Percentiles rank a stretch among this genome's conserved stretches.
phyloP scores from a whole-genome alignment of 1,139 yeast genomes.

The Geotrichum histeridarum region DNA sequence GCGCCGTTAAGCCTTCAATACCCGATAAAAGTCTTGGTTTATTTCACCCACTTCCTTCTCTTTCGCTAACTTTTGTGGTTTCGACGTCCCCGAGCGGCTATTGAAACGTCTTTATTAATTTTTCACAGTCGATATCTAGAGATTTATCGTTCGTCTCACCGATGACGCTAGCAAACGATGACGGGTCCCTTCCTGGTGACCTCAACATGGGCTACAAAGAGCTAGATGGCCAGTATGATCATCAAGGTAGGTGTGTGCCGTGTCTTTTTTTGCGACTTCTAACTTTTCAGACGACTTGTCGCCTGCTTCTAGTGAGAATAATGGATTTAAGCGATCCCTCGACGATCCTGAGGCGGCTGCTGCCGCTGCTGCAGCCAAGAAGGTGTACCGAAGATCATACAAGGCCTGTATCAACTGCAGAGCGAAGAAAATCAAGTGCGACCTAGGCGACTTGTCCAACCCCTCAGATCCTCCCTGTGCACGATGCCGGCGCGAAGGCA shows the following conservation, averaged over 20 bases:
- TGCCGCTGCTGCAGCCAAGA: slow-evolving; percentile 11
- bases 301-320: neutral
- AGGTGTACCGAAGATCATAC: slow-evolving; percentile 55
- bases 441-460: slow-evolving; percentile 65
- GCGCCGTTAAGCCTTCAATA: slow-evolving; percentile 10
- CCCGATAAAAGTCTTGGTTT: neutral
- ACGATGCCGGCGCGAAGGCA: slow-evolving; percentile 73
- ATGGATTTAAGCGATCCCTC: neutral
- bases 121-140: no score
- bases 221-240: neutral
- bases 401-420: slow-evolving; percentile 83
- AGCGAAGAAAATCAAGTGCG: slow-evolving; percentile 77
- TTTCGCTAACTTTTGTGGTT: neutral
- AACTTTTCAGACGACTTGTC: neutral
- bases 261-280: neutral
- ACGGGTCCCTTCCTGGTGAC: neutral
- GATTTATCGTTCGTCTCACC: no score
- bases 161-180: neutral
- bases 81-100: neutral
- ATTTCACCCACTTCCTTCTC: neutral
- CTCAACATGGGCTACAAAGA: slow-evolving; percentile 1
- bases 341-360: neutral
- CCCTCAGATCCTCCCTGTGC: slow-evolving; percentile 83
- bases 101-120: neutral
- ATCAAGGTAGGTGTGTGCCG: neutral